Evolutionary conservation across 768 basidiomycete genomes (phyloP), one percentile per base, ranked within the genome.

Genomic region (Dictyophora rubrovolvata): DNA sequence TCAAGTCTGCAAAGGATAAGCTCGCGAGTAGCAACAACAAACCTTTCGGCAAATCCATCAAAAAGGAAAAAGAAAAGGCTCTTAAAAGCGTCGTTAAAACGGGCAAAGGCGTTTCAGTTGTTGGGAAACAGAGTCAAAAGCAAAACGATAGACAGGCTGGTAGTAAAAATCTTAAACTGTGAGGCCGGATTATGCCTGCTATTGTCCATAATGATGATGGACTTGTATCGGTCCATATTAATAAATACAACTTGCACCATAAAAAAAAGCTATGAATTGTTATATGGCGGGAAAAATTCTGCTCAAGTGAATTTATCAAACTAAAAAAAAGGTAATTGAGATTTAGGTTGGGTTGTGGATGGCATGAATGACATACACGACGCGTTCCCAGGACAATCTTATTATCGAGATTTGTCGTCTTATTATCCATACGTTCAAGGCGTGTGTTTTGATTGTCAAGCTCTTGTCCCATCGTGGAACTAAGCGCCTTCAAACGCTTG

Each of bases 31-130:
- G 60, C 50, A 2, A n/a, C 10, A 42, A n/a, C n/a, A 80, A 76
- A 64, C 72, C 77, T n/a, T 68, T 75, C 23, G 73, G 78, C 23
- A 76, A 77, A 22, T 35, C 48, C 17, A 76, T 83, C 22, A 89
- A 86, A 71, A 85, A 83, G 66, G 86, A 93, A 73, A 96, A 97
- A 72, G 84, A 91, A 61, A 81, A 79, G 12, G 91, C 89, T 14
- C 73, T 93, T 60, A 83, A 86, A 70, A 86, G 79, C 63, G 79
- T 96, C 9, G 85, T 96, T 28, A 93, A 90, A 68, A 80, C 77
- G 33, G 89, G 91, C 1, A 87, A 83, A 67, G 91, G 93, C 0
- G 87, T 93, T 46, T 93, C 91, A 0, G 84, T 94, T 17, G 80
- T 94, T 47, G 93, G 92, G 21, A 94, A 93, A 70, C 73, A 72